Base-by-base conservation (phyloP, 2,329 filamentous ascomycete genomes). In the Fusarium proliferatum region DNA sequence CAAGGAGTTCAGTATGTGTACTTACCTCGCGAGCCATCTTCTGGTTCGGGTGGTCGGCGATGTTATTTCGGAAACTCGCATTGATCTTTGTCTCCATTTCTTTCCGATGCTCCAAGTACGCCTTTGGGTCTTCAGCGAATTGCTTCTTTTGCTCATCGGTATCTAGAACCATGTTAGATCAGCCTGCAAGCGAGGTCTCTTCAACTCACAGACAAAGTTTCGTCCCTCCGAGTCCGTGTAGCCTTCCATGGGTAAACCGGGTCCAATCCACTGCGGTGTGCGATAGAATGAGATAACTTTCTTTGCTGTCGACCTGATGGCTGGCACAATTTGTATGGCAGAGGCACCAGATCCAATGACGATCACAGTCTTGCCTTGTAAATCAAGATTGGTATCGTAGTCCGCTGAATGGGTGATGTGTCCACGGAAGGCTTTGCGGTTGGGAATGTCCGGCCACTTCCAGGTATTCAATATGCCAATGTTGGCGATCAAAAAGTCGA, bases 271-370 rank as follows among this genome's bases (percentile, higher is more conserved):
- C 8, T 82, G 82, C 6, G 84, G 84, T 2, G 81, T 82, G 41
- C 84, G 82, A 33, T 86, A 77, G 61, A 84, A 83, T 52, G 84
- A 82, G 55, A 81, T 81, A 9, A 85, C 77, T 60, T 85, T 80
- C 62, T 82, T 82, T 38, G 83, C 82, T 26, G 70, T 63, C 2
- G 34, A 11, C 7, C 13, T 42, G 5, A 69, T 69, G 0, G 41
- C 81, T 6, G 87, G 84, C 8, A 88, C 75, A 26, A 89, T 81
- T 67, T 89, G 88, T 11, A 89, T 83, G 1, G 86, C 87, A 2
- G 86, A 87, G 23, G 87, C 83, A 5, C 87, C 87, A 52, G 87
- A 89, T 13, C 88, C 88, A 55, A 90, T 87, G 12, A 89, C 82
- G 2, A 84, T 86, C 9, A 89, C 84, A 0, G 80, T 83, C 75